phyloP scores from a whole-genome alignment of 495 filamentous ascomycete species.

The Lasiosphaeris hirsuta region DNA sequence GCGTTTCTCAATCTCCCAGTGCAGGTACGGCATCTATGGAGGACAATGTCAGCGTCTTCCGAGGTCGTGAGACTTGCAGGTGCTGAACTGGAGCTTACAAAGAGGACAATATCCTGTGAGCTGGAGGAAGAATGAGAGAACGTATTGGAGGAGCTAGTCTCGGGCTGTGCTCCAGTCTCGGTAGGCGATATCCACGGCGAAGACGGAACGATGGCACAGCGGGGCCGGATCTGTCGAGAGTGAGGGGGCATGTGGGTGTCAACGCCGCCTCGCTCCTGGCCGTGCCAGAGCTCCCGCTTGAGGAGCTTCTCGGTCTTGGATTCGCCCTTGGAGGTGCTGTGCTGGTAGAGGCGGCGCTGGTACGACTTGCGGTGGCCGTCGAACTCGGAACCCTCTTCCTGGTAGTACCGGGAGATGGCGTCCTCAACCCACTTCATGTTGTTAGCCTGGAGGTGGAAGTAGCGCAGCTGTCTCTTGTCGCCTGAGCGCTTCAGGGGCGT shows the following conservation, averaged over 20 bases:
- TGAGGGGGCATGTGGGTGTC: conserved; percentile 24
- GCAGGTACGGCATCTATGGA: conserved; percentile 25
- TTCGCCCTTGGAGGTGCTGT: conserved; percentile 14
- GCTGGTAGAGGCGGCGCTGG: conserved; percentile 16
- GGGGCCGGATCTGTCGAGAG: conserved; percentile 26
- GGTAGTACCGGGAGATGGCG: conserved; percentile 24
- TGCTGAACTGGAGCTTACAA: conserved; percentile 11
- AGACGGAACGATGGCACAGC: conserved; percentile 24
- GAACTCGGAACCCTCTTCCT: conserved; percentile 18
- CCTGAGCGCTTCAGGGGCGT: conserved; percentile 18
- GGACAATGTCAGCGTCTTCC: background rate
- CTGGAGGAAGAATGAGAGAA: conserved; percentile 9
- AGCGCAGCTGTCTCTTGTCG: conserved; percentile 23
- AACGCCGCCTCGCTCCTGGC: conserved; percentile 23
- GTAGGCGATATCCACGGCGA: background rate
- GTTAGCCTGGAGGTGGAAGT: conserved; percentile 29
- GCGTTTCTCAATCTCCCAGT: conserved; percentile 28
- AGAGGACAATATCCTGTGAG: conserved; percentile 22
- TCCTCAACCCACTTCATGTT: conserved; percentile 33
- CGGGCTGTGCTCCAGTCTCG: background rate
- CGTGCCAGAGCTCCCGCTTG: conserved; percentile 29
- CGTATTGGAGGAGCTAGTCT: background rate
- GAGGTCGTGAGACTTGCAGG: background rate
- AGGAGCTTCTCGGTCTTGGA: conserved; percentile 26
- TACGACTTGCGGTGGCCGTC: conserved; percentile 11